Percentiles rank a stretch among this genome's conserved stretches.
These are phyloP conservation scores for Rhizopus microsporus DNA, from an alignment of 371 early-diverging fungal species.

Conservation along the genomic window DNA sequence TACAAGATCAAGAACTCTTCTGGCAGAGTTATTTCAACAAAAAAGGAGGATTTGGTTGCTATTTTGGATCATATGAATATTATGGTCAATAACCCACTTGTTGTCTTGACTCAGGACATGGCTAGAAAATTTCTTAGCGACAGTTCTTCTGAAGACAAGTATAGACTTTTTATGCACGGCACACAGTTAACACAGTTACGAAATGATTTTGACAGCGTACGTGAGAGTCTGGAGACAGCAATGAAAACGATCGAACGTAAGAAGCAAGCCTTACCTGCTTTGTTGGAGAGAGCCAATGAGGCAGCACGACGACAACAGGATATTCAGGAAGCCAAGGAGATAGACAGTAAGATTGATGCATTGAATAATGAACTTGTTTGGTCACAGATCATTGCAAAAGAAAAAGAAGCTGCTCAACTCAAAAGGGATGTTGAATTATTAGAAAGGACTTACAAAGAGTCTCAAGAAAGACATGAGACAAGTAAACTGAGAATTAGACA, in stretches of 20 bases:
- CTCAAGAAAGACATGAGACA: constrained; percentile 20
- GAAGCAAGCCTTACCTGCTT: constrained; percentile 56
- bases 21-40: constrained; percentile 67
- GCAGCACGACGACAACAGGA: constrained; percentile 65
- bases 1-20: constrained; percentile 77
- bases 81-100: constrained; percentile 91
- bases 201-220: constrained; percentile 68
- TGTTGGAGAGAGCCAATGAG: constrained; percentile 59
- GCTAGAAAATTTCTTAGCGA: constrained; percentile 88
- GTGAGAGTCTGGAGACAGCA: constrained; percentile 69
- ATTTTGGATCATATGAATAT: constrained; percentile 90
- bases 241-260: constrained; percentile 60
- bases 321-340: constrained; percentile 62
- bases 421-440: constrained; percentile 23
- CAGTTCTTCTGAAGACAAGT: constrained; percentile 82
- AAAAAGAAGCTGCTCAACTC: constrained; percentile 47
- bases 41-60: constrained; percentile 77
- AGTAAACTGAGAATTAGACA: constrained; percentile 2
- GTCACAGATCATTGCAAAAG: constrained; percentile 67
- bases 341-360: constrained; percentile 59
- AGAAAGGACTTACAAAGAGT: constrained; percentile 14
- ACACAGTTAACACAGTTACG: constrained; percentile 81
- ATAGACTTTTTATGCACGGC: constrained; percentile 86
- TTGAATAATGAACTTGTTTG: constrained; percentile 77
- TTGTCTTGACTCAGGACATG: constrained; percentile 89